These are phyloP conservation scores for Colletotrichum noveboracense DNA, from an alignment of 2,329 filamentous ascomycete species.

Conservation along the genomic window DNA sequence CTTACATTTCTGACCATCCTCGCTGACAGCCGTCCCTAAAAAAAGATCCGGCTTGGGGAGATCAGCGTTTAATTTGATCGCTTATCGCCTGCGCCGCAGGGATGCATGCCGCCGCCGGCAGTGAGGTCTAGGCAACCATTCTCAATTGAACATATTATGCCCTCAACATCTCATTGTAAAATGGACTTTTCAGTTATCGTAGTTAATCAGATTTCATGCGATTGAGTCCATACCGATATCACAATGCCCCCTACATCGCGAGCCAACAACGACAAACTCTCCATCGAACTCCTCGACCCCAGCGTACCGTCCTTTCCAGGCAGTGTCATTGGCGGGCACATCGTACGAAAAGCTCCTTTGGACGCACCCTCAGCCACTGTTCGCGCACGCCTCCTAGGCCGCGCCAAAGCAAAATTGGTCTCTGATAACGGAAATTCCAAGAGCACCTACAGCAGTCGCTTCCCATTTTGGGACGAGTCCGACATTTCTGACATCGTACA, in stretches of 20 bases:
- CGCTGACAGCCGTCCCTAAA: background rate
- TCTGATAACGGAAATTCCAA: constrained; percentile 8
- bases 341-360: constrained; percentile 23
- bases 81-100: background rate
- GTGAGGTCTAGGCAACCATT: background rate
- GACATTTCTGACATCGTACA: background rate
- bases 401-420: constrained; percentile 29
- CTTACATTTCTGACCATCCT: background rate
- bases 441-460: constrained; percentile 25
- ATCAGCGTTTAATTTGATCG: background rate
- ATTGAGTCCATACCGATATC: background rate
- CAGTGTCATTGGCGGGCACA: constrained; percentile 30
- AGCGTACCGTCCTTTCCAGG: constrained; percentile 15
- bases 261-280: background rate
- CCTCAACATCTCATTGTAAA: background rate
- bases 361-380: constrained; percentile 26
- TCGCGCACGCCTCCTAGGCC: constrained; percentile 27
- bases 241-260: background rate
- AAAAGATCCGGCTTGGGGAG: background rate
- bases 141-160: background rate
- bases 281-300: background rate
- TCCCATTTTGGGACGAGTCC: constrained; percentile 27
- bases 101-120: background rate
- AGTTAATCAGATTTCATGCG: background rate
- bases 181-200: background rate